A percentile compares a stretch with the other conserved stretches of the same genome.
These are phyloP conservation scores for Malus hybrid DNA, from an alignment of 331 rosid species.

Conservation along the genomic window DNA sequence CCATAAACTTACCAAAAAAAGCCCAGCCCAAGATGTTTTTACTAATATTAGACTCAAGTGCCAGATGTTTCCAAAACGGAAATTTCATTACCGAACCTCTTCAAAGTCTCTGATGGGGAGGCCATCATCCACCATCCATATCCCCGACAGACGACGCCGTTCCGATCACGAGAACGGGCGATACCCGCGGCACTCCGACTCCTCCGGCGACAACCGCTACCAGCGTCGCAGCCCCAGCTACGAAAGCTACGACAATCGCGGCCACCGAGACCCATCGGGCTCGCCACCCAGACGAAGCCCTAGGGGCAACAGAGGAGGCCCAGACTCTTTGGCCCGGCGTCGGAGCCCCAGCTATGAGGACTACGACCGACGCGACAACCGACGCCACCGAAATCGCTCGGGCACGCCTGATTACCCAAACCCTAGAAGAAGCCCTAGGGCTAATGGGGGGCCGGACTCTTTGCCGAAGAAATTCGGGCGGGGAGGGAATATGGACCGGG, in stretches of 20 bases:
- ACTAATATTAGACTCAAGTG: background rate
- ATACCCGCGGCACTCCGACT: slow-evolving; percentile 39
- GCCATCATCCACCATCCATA: slow-evolving; percentile 34
- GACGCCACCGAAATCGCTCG: slow-evolving; percentile 33
- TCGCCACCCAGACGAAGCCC: slow-evolving; percentile 58
- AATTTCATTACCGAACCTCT: background rate
- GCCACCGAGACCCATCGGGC: slow-evolving; percentile 28
- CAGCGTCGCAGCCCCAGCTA: slow-evolving; percentile 77
- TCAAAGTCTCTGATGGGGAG: slow-evolving; percentile 25
- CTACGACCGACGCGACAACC: slow-evolving; percentile 23
- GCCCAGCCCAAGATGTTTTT: no score
- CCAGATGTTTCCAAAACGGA: background rate
- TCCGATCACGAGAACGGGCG: slow-evolving; percentile 24
- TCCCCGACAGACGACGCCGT: slow-evolving; percentile 36
- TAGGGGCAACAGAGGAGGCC: slow-evolving; percentile 19
- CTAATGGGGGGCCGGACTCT: slow-evolving; percentile 18
- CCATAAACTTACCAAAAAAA: no score
- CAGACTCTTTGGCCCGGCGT: slow-evolving; percentile 29
- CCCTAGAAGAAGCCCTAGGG: slow-evolving; percentile 47
- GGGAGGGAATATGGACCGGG: slow-evolving; percentile 27
- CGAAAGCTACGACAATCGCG: slow-evolving; percentile 18
- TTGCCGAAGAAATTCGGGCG: slow-evolving; percentile 69
- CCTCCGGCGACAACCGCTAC: slow-evolving; percentile 28
- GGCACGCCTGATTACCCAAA: slow-evolving; percentile 33
- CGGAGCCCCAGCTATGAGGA: slow-evolving; percentile 68